phyloP scores from a whole-genome alignment of 805 yeast genomes.

The Myxozyma melibiosi region DNA sequence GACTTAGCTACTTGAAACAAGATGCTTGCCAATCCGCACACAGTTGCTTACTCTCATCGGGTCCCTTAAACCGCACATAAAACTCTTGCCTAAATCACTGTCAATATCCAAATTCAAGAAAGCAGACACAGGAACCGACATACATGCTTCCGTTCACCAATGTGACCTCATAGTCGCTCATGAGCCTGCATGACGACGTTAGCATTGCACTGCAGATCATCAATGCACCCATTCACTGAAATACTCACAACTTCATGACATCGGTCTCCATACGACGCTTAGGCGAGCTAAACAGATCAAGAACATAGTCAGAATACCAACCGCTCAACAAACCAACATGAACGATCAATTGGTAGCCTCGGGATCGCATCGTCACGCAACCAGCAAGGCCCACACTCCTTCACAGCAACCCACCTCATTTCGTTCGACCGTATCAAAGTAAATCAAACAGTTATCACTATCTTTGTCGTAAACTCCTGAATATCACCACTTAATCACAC shows the following conservation, averaged over 20 bases:
- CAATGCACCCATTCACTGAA: background rate
- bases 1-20: too few species aligned
- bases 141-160: slow-evolving; percentile 74
- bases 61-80: slow-evolving; percentile 82
- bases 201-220: too few species aligned
- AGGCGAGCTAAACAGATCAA: slow-evolving; percentile 58
- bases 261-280: slow-evolving; percentile 88
- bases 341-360: too few species aligned
- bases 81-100: slow-evolving; percentile 65
- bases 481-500: too few species aligned
- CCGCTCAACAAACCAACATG: too few species aligned
- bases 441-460: too few species aligned
- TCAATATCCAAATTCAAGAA: background rate
- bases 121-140: slow-evolving; percentile 17
- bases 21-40: background rate
- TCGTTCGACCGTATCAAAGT: too few species aligned
- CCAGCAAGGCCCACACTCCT: too few species aligned
- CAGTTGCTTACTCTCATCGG: slow-evolving; percentile 57
- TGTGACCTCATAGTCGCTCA: slow-evolving; percentile 89
- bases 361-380: too few species aligned
- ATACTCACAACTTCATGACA: slow-evolving; percentile 83
- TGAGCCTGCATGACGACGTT: slow-evolving; percentile 51
- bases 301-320: background rate
- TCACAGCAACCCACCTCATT: too few species aligned
- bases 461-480: too few species aligned